Evolutionary conservation across 163 green algal genomes (phyloP).

Genomic region (Scenedesmus sp.): DNA sequence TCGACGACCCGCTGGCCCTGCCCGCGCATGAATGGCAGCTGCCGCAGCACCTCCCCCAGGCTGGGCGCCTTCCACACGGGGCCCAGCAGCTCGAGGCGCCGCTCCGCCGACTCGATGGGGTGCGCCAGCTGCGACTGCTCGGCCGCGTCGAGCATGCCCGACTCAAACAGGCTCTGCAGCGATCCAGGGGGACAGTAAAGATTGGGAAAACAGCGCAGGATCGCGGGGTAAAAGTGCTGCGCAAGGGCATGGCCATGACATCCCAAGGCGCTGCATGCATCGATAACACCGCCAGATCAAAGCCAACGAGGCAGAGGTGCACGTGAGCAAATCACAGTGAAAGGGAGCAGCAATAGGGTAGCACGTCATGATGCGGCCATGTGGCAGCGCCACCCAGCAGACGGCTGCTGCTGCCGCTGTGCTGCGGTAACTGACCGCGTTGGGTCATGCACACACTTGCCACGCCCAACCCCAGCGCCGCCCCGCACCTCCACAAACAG

Average conservation of each 20-base stretch:
- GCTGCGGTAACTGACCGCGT: slow-evolving; percentile 73
- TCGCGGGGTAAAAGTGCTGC: too few relatives aligned
- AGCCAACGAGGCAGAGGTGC: too few relatives aligned
- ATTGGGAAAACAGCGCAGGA: too few relatives aligned
- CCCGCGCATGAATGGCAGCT: slow-evolving; percentile 73
- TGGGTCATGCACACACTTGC: too few relatives aligned
- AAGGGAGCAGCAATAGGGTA: too few relatives aligned
- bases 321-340: too few relatives aligned
- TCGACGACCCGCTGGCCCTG: slow-evolving; percentile 52
- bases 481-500: slow-evolving; percentile 67
- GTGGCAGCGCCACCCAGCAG: slow-evolving; percentile 60
- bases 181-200: not conserved
- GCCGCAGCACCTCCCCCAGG: slow-evolving; percentile 61
- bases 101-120: slow-evolving; percentile 61
- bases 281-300: too few relatives aligned
- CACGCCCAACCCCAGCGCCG: too few relatives aligned
- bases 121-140: slow-evolving; percentile 75
- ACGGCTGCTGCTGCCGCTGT: slow-evolving; percentile 69
- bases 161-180: slow-evolving; percentile 50
- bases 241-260: too few relatives aligned
- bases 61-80: slow-evolving; percentile 71
- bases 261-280: too few relatives aligned
- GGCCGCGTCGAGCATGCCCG: slow-evolving; percentile 73
- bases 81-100: slow-evolving; percentile 56
- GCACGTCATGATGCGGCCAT: too few relatives aligned